Conservation (phyloP, 257 asterid genomes). For the Knoxia roxburghii region DNA sequence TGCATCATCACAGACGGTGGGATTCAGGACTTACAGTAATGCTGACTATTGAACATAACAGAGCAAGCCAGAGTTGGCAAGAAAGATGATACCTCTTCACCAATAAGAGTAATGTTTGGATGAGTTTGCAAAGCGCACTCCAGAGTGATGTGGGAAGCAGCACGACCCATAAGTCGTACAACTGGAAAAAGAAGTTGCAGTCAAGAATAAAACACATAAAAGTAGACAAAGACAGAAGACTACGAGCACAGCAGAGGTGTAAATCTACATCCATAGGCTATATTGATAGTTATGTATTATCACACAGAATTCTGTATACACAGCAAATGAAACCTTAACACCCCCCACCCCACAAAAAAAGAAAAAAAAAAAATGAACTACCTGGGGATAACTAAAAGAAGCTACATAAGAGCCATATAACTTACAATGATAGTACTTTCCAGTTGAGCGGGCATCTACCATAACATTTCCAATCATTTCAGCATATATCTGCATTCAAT, state of each 20-base stretch:
- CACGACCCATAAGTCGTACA: slow-evolving; percentile 98
- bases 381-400: no score
- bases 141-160: slow-evolving; percentile 97
- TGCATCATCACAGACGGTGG: neutral
- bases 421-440: slow-evolving; percentile 98
- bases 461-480: slow-evolving; percentile 92
- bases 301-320: neutral
- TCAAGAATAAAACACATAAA: neutral
- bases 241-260: neutral
- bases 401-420: slow-evolving; percentile 3
- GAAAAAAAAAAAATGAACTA: neutral
- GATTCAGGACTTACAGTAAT: neutral
- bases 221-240: neutral
- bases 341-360: no score
- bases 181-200: slow-evolving; percentile 38
- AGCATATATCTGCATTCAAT: slow-evolving; percentile 70
- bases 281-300: neutral
- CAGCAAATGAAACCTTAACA: neutral
- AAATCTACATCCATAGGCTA: neutral
- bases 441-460: slow-evolving; percentile 98
- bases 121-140: slow-evolving; percentile 99
- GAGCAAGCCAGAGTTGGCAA: neutral
- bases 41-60: neutral
- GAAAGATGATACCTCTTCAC: slow-evolving; percentile 74
- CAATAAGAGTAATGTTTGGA: slow-evolving; percentile 89